These are phyloP conservation scores for Cladosporium velox DNA, from an alignment of 2,329 filamentous ascomycete genomes.

Conservation along the genomic window DNA sequence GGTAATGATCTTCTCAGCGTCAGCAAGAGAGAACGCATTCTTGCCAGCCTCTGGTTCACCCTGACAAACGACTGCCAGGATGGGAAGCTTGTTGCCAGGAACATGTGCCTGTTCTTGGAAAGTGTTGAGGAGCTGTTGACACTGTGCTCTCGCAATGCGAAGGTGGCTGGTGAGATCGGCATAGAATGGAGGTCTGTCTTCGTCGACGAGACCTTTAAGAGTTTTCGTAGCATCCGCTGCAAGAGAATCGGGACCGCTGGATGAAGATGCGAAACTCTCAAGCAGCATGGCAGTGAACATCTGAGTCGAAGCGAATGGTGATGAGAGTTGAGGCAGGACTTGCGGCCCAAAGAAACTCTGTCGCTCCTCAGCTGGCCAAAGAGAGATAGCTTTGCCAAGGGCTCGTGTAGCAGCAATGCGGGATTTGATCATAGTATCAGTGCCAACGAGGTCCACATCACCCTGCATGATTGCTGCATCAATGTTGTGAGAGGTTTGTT, in stretches of 20 bases:
- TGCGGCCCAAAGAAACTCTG: slow-evolving; percentile 65
- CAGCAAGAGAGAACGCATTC: slow-evolving; percentile 83
- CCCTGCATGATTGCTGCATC: slow-evolving; percentile 98
- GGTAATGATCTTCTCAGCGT: slow-evolving; percentile 83
- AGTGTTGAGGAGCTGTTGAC: slow-evolving; percentile 82
- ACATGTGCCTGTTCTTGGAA: slow-evolving; percentile 92
- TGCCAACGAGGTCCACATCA: slow-evolving; percentile 89
- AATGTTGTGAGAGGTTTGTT: slow-evolving; percentile 81
- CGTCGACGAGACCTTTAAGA: slow-evolving; percentile 76
- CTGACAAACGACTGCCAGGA: slow-evolving; percentile 86
- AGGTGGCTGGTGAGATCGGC: slow-evolving; percentile 87
- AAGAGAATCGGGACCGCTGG: slow-evolving; percentile 30
- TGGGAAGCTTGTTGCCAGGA: slow-evolving; percentile 71
- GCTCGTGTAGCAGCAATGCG: slow-evolving; percentile 85
- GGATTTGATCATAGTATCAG: slow-evolving; percentile 84
- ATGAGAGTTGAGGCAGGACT: slow-evolving; percentile 67
- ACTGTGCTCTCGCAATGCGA: slow-evolving; percentile 87
- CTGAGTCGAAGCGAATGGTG: slow-evolving; percentile 81
- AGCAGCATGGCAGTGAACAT: slow-evolving; percentile 79
- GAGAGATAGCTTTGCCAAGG: slow-evolving; percentile 78
- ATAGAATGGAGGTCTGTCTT: slow-evolving; percentile 78
- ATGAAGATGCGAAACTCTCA: slow-evolving; percentile 76
- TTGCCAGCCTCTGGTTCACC: slow-evolving; percentile 90
- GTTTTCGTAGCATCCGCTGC: slow-evolving; percentile 59
- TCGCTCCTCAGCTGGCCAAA: slow-evolving; percentile 64